These are phyloP conservation scores for Kingdonia uniflora DNA, from an alignment of 164 flowering plant species.

Conservation along the genomic window DNA sequence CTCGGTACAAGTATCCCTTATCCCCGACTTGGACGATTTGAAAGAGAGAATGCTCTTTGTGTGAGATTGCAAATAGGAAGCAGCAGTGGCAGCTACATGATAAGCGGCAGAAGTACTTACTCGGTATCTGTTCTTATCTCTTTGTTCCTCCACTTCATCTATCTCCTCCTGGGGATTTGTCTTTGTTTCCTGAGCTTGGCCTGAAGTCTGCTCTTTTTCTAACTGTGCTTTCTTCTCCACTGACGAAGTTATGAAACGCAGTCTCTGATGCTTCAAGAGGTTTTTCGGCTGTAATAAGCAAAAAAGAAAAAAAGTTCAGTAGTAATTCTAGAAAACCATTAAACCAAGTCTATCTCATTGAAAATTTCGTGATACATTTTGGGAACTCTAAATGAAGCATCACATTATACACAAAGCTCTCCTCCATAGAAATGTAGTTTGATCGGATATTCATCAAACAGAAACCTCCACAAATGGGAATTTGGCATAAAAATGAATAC, in stretches of 20 bases:
- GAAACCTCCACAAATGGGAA: too few relatives aligned
- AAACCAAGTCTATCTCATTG: too few relatives aligned
- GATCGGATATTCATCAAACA: too few relatives aligned
- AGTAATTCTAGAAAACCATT: too few relatives aligned
- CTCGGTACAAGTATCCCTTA: constrained; percentile 12
- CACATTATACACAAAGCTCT: too few relatives aligned
- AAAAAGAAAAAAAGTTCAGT: not conserved
- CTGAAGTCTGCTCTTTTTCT: constrained; percentile 12
- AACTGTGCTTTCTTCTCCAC: constrained; percentile 47
- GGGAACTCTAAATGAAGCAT: too few relatives aligned
- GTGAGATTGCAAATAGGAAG: constrained; percentile 74
- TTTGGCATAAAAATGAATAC: too few relatives aligned
- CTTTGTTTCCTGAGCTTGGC: constrained; percentile 21
- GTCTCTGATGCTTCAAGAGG: constrained; percentile 45
- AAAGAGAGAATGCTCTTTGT: constrained; percentile 62
- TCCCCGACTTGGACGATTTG: constrained; percentile 24
- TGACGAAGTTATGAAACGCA: constrained; percentile 70
- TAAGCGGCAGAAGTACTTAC: constrained; percentile 66
- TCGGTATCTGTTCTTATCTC: constrained; percentile 18
- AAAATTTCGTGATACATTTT: too few relatives aligned
- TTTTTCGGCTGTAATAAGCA: constrained; percentile 39
- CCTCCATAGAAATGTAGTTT: too few relatives aligned
- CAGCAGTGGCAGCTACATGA: constrained; percentile 81
- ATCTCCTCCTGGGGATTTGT: constrained; percentile 6
- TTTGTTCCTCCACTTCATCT: constrained; percentile 27